A percentile compares a stretch with the other conserved stretches of the same genome.
Conservation (phyloP, 331 rosid species). For the Prunus yedoensis region DNA sequence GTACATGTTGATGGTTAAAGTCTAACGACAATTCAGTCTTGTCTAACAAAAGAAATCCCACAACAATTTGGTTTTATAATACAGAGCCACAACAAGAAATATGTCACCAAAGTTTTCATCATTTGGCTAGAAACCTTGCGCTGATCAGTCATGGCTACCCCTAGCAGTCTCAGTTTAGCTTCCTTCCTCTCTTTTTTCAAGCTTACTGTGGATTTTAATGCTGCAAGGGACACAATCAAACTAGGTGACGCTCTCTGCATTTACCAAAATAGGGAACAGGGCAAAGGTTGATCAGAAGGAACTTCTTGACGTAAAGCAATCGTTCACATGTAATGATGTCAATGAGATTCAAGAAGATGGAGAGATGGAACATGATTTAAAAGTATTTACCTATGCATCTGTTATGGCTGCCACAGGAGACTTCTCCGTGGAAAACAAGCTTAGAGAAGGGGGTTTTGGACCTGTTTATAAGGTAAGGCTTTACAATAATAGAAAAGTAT, state of each 20-base stretch:
- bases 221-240: neutral
- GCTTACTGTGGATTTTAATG: neutral
- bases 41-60: neutral
- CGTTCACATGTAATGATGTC: too few species aligned
- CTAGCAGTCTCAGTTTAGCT: neutral
- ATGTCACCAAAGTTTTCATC: neutral
- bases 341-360: neutral
- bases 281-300: conserved; percentile 2
- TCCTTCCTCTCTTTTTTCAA: neutral
- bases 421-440: too few species aligned
- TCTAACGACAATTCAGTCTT: too few species aligned
- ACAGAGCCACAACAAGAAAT: too few species aligned
- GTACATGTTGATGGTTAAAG: too few species aligned
- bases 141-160: neutral
- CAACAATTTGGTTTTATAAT: too few species aligned
- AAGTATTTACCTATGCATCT: conserved; percentile 6
- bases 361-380: conserved; percentile 9
- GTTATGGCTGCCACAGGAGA: neutral
- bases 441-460: too few species aligned
- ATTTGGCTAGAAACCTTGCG: neutral
- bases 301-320: too few species aligned
- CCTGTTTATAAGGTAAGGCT: too few species aligned
- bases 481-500: too few species aligned
- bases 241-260: neutral
- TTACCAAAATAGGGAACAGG: neutral